These are phyloP conservation scores for Rhodotorula sp. DNA, from an alignment of 1,284 basidiomycete genomes.

Conservation along the genomic window DNA sequence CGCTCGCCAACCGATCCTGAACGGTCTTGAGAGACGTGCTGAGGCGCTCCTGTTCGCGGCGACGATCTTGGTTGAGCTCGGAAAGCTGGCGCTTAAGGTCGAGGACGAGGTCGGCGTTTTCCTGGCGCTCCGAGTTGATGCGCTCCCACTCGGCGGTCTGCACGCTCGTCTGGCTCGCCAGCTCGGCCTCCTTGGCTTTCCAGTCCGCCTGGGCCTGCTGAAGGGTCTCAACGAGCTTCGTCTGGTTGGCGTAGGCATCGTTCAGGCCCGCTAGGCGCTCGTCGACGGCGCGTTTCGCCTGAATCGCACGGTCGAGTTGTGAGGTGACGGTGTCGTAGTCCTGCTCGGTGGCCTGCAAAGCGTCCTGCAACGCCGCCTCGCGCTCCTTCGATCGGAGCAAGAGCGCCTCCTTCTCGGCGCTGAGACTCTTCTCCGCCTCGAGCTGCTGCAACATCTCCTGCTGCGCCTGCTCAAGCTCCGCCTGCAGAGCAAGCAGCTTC, in stretches of 20 bases:
- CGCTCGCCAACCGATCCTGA: constrained; percentile 72
- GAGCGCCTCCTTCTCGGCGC: constrained; percentile 79
- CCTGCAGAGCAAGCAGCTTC: constrained; percentile 71
- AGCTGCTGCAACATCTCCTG: constrained; percentile 75
- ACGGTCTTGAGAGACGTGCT: constrained; percentile 74
- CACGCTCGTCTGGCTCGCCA: constrained; percentile 38
- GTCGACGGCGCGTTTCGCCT: constrained; percentile 49
- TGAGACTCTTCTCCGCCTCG: constrained; percentile 74
- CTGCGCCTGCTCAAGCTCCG: constrained; percentile 76
- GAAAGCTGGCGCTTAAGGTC: constrained; percentile 21
- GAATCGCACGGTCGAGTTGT: constrained; percentile 76
- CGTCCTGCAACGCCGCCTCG: constrained; percentile 80
- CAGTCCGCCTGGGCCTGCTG: constrained; percentile 34
- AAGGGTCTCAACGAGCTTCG: constrained; percentile 35
- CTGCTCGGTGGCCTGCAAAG: constrained; percentile 71
- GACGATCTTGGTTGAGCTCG: constrained; percentile 31
- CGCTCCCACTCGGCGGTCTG: constrained; percentile 37
- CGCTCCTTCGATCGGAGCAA: constrained; percentile 80
- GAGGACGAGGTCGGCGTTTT: neutral
- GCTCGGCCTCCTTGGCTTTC: constrained; percentile 64
- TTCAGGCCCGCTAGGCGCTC: constrained; percentile 31
- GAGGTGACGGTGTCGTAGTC: constrained; percentile 79
- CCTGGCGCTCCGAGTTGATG: constrained; percentile 24
- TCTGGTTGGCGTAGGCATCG: constrained; percentile 36
- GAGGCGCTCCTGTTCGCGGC: constrained; percentile 63